Evolutionary conservation across 305 asterid species (phyloP), one percentile per base, ranked within the genome.

Genomic region (Fraxinus greggii): DNA sequence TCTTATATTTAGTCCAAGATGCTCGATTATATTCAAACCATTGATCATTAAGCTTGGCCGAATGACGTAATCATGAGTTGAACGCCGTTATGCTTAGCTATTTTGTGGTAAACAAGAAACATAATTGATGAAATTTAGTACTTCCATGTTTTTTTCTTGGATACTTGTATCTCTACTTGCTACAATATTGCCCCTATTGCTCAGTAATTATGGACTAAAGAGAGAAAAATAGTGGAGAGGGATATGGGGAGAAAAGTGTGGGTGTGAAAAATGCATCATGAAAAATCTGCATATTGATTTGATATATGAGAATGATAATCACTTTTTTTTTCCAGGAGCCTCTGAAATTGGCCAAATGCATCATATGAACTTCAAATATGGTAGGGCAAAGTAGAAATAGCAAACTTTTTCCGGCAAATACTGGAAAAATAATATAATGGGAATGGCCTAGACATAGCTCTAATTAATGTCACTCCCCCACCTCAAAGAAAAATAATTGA

Each of bases 341-440:
- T 76, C 59, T 61, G 80, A 67, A 70, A 75, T 78, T 85, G 87
- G 76, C 81, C 73, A 86, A 80, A 80, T 82, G 84, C 81, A 87
- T 88, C 81, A 86, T 86, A 82, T 84, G 69, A 80, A 82, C 74
- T 79, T 79, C 59, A 80, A 85, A 79, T 56, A 85, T 84, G 89
- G 92, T 90, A 91, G 93, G 94, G 88, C 91, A 85, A 79, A 85
- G 91, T 76, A 12, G 80, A 82, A 72, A 80, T 85, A 88, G 85
- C 84, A 72, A 86, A 85, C 84, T 88, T 89, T 84, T 87, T 84
- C 38, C 79, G 83, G 86, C 87, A 80, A 79, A 59, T 80, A 82
- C 84, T 84, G 51, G 48, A 9, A 76, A 83, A 75, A 81, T 79
- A 67, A 67, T 67, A 9, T 40, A 83, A 78, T 88, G 89, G 61